Base-by-base conservation (phyloP, 768 basidiomycete species). In the Vishniacozyma victoriae region DNA sequence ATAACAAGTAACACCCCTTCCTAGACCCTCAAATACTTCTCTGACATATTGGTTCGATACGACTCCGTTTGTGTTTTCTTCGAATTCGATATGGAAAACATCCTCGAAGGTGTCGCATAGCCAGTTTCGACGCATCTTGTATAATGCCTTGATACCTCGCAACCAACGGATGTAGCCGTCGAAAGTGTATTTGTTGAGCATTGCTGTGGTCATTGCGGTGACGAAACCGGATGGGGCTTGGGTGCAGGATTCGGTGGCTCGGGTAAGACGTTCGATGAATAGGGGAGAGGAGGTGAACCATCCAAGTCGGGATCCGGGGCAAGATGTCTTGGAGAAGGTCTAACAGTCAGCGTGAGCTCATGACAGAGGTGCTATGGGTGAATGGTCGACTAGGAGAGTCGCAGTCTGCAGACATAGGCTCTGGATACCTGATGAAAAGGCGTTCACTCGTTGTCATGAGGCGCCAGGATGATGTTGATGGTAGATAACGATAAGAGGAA, bases 111-210 rank as follows among this genome's bases (percentile, higher is more conserved):
- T 76, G 60, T 87, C 86, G 36, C 86, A 72, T 39, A 72, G 59
- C 71, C 71, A 72, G 35, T 60, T 63, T 46, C 59, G 56, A 23
- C 71, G 62, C 68, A 68, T 68, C 23, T 57, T 60, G 50, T 72
- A 72, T 6, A 58, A 62, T 6, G 71, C 66, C 50, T 71, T 69
- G 52, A 72, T 67, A 78, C 85, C 87, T 64, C 80, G 77, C 35
- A 88, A 72, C 88, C 88, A 90, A 35, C 84, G 78, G 37, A 85
- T 71, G 67, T 84, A 89, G 0, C 86, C 86, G 3, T 79, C 77
- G 48, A 77, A 77, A 25, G 80, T 76, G 86, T 86, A 90, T 20
- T 71, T 67, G 23, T 79, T 76, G 22, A 91, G 67, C 3, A 87
- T 74, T 43, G 81, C 75, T 4, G 79, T 74, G 5, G 88, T 75